Conservation (phyloP, 1,284 basidiomycete genomes). For the Pterulicium gracile region DNA sequence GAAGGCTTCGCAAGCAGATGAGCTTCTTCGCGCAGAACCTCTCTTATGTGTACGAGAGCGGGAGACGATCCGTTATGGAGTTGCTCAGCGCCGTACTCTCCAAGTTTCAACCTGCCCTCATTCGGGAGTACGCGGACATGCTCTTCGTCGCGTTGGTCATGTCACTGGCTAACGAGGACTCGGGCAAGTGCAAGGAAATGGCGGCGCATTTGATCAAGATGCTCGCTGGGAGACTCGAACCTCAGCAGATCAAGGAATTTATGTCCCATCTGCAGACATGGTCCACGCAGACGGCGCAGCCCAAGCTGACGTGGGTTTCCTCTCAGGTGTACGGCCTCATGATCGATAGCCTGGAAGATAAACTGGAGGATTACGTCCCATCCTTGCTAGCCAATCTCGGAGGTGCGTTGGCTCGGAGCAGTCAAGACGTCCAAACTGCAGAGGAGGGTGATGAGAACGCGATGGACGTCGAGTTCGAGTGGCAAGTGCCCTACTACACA, state of each 20-base stretch:
- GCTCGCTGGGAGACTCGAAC: constrained; percentile 62
- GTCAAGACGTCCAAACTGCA: constrained; percentile 23
- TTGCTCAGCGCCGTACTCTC: constrained; percentile 72
- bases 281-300: constrained; percentile 56
- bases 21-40: constrained; percentile 91
- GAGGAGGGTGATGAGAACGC: constrained; percentile 30
- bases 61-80: constrained; percentile 88
- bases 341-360: constrained; percentile 51
- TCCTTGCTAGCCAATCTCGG: constrained; percentile 53
- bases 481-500: constrained; percentile 81
- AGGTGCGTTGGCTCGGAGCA: constrained; percentile 37
- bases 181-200: constrained; percentile 81
- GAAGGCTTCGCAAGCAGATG: constrained; percentile 81
- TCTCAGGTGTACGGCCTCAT: constrained; percentile 77
- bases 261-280: constrained; percentile 74
- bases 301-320: constrained; percentile 59
- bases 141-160: constrained; percentile 91
- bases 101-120: constrained; percentile 76
- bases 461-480: constrained; percentile 52
- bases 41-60: constrained; percentile 85
- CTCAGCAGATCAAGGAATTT: constrained; percentile 47
- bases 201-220: constrained; percentile 75
- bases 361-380: constrained; percentile 36
- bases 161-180: constrained; percentile 90
- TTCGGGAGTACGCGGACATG: constrained; percentile 81